Conservation (phyloP, 1,139 yeast species). For the Debaryomyces fabryi region DNA sequence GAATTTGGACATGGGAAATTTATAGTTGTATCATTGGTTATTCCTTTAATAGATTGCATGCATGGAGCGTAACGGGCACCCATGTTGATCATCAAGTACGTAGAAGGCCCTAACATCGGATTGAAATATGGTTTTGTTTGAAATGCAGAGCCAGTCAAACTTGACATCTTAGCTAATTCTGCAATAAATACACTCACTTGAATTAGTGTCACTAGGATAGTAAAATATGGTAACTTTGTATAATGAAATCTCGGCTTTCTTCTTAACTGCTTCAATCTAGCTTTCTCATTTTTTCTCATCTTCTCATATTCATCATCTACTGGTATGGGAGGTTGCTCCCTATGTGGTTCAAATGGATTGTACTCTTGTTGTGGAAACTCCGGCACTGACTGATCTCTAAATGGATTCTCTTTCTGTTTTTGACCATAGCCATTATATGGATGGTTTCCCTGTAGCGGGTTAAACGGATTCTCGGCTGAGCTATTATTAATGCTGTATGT, state of each 20-base stretch:
- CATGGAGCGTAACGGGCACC: conserved; percentile 78
- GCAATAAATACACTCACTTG: conserved; percentile 67
- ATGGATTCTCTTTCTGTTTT: conserved; percentile 16
- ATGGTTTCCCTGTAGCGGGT: conserved; percentile 9
- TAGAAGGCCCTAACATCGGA: conserved; percentile 83
- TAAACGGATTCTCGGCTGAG: conserved; percentile 22
- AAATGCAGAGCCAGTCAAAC: conserved; percentile 65
- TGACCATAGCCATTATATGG: conserved; percentile 9
- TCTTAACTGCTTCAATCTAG: conserved; percentile 28
- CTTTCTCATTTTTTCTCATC: conserved; percentile 28
- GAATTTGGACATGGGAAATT: conserved; percentile 74
- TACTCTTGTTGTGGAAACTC: conserved; percentile 4
- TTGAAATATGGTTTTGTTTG: conserved; percentile 74
- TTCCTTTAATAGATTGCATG: conserved; percentile 56
- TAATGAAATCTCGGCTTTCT: conserved; percentile 45
- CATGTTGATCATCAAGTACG: conserved; percentile 65
- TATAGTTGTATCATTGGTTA: conserved; percentile 53
- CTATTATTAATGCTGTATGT: conserved; percentile 4
- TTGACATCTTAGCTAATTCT: conserved; percentile 63
- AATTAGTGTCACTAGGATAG: conserved; percentile 48
- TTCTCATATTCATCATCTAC: conserved; percentile 20
- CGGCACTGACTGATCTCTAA: conserved; percentile 15
- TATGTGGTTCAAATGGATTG: conserved; percentile 11
- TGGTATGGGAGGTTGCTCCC: conserved; percentile 21
- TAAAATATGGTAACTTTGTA: conserved; percentile 50